Evolutionary conservation across 176 grass and related monocot species (phyloP).

Genomic region (Bonia amplexicaulis): DNA sequence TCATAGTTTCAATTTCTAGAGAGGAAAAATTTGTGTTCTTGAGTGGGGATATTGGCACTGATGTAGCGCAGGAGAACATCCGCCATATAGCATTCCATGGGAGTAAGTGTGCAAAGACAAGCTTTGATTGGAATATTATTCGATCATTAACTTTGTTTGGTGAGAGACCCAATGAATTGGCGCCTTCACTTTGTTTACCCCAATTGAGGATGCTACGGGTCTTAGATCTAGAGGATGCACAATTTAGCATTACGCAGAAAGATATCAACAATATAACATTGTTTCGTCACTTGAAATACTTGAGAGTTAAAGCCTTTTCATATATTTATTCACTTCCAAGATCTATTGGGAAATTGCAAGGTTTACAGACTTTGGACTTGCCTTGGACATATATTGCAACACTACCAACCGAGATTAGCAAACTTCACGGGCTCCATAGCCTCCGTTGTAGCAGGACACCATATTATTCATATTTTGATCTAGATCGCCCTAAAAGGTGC

Average conservation of each 20-base stretch:
- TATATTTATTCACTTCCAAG: background rate
- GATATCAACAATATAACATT: background rate
- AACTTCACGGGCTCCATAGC: background rate
- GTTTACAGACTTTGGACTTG: background rate
- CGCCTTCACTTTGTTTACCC: background rate
- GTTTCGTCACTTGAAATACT: conserved; percentile 3
- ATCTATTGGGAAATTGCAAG: conserved; percentile 9
- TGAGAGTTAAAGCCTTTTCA: background rate
- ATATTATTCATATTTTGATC: background rate
- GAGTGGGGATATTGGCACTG: background rate
- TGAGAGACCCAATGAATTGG: background rate
- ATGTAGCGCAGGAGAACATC: background rate
- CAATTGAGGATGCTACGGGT: background rate
- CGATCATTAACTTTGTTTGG: conserved; percentile 7
- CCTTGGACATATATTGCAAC: background rate
- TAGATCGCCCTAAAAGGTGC: background rate
- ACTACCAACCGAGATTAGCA: background rate
- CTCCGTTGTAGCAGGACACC: background rate
- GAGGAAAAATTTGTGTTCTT: background rate
- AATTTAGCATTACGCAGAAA: background rate
- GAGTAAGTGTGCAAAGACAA: background rate
- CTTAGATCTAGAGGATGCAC: background rate
- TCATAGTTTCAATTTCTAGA: background rate
- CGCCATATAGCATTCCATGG: background rate
- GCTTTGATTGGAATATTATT: background rate